Evolutionary conservation across 2,329 filamentous ascomycete genomes (phyloP), one percentile per base, ranked within the genome.

Genomic region (Colletotrichum higginsianum): DNA sequence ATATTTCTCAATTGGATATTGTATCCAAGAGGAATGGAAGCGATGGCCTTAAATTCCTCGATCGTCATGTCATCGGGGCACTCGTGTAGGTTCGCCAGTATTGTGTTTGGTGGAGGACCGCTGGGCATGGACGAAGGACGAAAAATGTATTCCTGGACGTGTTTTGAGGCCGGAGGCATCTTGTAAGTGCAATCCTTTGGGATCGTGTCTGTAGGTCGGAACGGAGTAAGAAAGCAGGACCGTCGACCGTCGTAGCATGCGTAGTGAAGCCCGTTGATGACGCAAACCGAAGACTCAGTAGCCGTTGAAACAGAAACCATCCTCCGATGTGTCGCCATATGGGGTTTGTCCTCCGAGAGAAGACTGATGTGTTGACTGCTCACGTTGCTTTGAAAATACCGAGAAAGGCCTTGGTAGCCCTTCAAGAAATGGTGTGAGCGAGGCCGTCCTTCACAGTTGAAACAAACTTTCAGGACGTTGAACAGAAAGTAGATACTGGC

Each of bases 1-100:
- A 92, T 85, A 64, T 90, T 91, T 11, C 81, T 75, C 86, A 89
- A 92, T 61, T 89, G 87, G 11, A 90, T 78, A 1, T 78, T 75
- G 21, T 82, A 69, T 0, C 89, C 89, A 1, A 86, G 76, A 0
- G 86, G 83, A 3, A 92, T 73, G 0, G 83, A 76, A 0, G 82
- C 81, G n/a, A 91, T 84, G 0, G 84, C 81, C 61, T 87, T 86
- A 76, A 85, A 91, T 64, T 92, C 89, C 0, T 86, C 84, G 0
- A 89, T 69, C 0, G 85, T 82, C 66, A 92, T 79, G 26, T 84
- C 75, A 0, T 67, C 13, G 0, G 90, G 88, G 60, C 88, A 90
- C 0, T 77, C 61, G 0, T 74, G 78, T 67, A 89, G 87, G 1
- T 75, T 78, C 0, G 89, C 84, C 15, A 92, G 83, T 0, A 88